Base-by-base conservation (phyloP, 352 stramenopile genomes). In the Pythium vanterpoolii region DNA sequence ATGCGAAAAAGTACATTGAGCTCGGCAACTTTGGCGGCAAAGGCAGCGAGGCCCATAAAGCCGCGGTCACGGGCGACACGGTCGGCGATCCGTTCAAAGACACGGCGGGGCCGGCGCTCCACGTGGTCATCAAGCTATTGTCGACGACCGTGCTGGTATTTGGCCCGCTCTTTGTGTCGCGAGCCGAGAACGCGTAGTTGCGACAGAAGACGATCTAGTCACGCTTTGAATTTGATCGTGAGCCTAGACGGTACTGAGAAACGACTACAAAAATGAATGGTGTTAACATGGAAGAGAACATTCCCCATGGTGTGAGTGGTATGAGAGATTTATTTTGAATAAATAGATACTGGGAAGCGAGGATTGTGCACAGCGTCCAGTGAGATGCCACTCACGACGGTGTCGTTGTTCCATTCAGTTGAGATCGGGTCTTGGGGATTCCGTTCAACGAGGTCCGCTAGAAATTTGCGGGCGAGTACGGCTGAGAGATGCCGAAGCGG, bases 1-100 rank as follows among this genome's bases (percentile, higher is more conserved):
- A 99, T 72, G 89, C 96, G 16, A 99, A 99, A 71, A 99, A 99
- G 73, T 98, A 98, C 64, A 95, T 99, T 54, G 96, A 98, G 76
- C 88, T 97, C 60, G 93, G 95, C 64, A 95, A 93, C 67, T 95
- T 89, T 62, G 90, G 90, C 18, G 95, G 94, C 53, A 99, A 99
- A 69, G 93, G 95, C 48, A 98, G 89, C 51, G 93, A 98, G 45
- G 93, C 90, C 7, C 96, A 99, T 79, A 99, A 99, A 69, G 96
- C 97, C 9, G 96, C 94, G 44, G 87, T 99, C 40, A 98, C 97
- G 36, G 97, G 97, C 34, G 97, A 99, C 70, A 99, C 96, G 5
- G 96, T 99, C 26, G 97, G 97, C 18, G 76, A 98, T 94, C 88
- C 96, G 77, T 83, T 99, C 68, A 99, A 99, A 72, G 96, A 99